Conservation (phyloP, 78 protist genomes). For the Speleostelium caveatum region DNA sequence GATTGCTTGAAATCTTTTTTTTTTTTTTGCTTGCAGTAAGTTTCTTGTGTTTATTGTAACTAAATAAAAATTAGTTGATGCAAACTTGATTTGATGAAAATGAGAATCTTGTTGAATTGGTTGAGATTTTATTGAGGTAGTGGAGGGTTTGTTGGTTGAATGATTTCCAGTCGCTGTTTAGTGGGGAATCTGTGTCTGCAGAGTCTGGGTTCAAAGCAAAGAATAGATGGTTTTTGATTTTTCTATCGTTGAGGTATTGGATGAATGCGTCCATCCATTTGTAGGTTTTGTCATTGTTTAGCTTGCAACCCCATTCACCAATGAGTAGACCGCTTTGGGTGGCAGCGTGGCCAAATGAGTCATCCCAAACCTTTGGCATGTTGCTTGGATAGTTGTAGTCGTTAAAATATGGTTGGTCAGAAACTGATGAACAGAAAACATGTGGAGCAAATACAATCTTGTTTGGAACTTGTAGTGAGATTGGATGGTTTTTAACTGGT, state of each 20-base stretch:
- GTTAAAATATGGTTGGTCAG: slow-evolving; percentile 57
- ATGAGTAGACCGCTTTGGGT: slow-evolving; percentile 29
- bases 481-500: slow-evolving; percentile 43
- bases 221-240: slow-evolving; percentile 41
- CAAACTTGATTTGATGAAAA: slow-evolving; percentile 24
- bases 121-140: slow-evolving; percentile 8
- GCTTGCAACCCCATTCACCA: slow-evolving; percentile 88
- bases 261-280: slow-evolving; percentile 25
- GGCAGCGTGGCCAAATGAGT: slow-evolving; percentile 50
- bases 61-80: too few relatives aligned
- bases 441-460: slow-evolving; percentile 79
- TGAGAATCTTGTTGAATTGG: slow-evolving; percentile 67
- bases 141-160: slow-evolving; percentile 20
- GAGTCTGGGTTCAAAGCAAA: slow-evolving; percentile 84
- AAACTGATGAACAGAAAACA: slow-evolving; percentile 71
- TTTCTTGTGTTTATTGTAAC: too few relatives aligned
- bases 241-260: slow-evolving; percentile 7
- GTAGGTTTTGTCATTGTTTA: slow-evolving; percentile 29
- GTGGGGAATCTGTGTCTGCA: slow-evolving; percentile 80
- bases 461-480: slow-evolving; percentile 11
- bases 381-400: slow-evolving; percentile 59
- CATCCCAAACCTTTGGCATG: slow-evolving; percentile 82
- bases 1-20: too few relatives aligned
- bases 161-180: slow-evolving; percentile 64
- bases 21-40: too few relatives aligned